Evolutionary conservation across 192 early-diverging fungal genomes (phyloP).

Genomic region (Coemansia sp.): DNA sequence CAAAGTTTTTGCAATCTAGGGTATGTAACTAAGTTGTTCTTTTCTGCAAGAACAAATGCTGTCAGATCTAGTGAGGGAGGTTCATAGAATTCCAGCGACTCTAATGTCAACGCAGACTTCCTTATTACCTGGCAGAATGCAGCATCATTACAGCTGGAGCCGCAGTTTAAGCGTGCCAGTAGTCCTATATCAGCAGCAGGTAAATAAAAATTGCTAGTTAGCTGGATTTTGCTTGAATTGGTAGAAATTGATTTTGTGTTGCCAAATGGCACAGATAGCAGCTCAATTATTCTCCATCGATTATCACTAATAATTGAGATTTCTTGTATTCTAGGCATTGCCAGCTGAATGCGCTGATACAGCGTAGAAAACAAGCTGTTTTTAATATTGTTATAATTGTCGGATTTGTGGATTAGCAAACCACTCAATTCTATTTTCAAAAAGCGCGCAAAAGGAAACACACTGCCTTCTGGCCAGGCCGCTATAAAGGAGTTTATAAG

Average conservation of each 20-base stretch:
- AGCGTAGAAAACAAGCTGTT: neutral
- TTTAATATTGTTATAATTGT: neutral
- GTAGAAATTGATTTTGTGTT: neutral
- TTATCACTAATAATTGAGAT: neutral
- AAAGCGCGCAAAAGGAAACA: neutral
- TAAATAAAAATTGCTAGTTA: neutral
- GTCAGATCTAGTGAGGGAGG: neutral
- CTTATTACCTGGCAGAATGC: neutral
- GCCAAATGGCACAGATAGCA: neutral
- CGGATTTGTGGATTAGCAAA: neutral
- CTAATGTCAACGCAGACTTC: neutral
- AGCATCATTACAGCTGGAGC: neutral
- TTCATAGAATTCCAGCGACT: neutral
- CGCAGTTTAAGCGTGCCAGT: neutral
- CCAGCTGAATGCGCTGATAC: neutral
- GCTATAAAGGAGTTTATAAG: neutral
- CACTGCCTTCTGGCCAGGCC: neutral
- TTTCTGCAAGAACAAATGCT: neutral
- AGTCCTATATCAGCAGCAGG: neutral
- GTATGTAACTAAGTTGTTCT: neutral
- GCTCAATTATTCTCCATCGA: neutral
- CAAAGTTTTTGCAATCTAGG: neutral
- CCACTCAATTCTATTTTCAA: neutral
- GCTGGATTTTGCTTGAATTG: neutral
- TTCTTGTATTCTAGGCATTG: constrained; percentile 3